These are phyloP conservation scores for Botrytis paeoniae DNA, from an alignment of 2,329 filamentous ascomycete genomes.

Conservation along the genomic window DNA sequence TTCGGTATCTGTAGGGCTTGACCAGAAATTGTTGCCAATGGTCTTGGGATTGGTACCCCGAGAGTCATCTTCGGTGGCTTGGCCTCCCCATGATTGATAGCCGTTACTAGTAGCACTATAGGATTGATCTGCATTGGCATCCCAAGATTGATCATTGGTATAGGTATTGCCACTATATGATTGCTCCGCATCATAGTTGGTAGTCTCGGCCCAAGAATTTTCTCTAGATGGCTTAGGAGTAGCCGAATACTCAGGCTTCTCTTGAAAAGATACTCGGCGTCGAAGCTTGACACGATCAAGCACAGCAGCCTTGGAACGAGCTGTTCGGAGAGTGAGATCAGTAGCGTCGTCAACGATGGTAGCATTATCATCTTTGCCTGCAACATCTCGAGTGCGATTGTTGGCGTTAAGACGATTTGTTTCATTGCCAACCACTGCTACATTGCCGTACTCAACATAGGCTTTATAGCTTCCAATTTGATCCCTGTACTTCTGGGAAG, in stretches of 20 bases:
- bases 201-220: not conserved
- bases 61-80: not conserved
- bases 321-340: constrained; percentile 8
- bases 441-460: not conserved
- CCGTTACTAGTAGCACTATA: not conserved
- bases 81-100: not conserved
- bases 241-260: not conserved
- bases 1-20: not conserved
- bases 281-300: not conserved
- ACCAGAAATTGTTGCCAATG: not conserved
- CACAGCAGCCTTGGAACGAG: not conserved
- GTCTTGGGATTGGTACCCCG: not conserved
- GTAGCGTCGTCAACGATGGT: not conserved
- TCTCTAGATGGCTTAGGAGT: constrained; percentile 4
- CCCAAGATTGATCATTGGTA: constrained; percentile 1
- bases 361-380: not conserved
- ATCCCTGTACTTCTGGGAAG: not conserved
- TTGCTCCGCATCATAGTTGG: not conserved
- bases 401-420: not conserved
- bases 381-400: not conserved
- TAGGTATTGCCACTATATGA: not conserved
- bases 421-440: not conserved
- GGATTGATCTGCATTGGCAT: not conserved
- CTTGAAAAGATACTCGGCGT: not conserved
- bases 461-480: not conserved